phyloP scores from a whole-genome alignment of 1,284 basidiomycete species.

The Kalmanozyma brasiliensis region DNA sequence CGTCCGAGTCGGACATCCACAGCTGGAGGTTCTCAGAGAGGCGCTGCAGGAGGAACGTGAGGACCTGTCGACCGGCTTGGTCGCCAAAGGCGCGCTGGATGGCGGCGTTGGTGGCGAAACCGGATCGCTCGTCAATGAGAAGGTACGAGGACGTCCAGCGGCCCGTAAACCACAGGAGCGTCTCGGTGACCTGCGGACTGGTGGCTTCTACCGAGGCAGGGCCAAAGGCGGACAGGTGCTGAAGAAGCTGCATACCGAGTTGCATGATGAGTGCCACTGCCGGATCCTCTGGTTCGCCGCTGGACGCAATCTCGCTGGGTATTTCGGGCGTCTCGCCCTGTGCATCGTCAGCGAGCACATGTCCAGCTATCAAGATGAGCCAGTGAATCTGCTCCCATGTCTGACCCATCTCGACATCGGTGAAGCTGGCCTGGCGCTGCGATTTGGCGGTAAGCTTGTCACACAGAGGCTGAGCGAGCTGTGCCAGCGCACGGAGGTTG shows the following conservation, averaged over 20 bases:
- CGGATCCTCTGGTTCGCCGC: constrained; percentile 27
- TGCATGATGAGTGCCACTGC: constrained; percentile 47
- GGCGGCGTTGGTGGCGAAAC: constrained; percentile 34
- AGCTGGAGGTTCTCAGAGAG: constrained; percentile 54
- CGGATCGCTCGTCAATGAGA: constrained; percentile 31
- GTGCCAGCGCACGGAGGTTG: constrained; percentile 23
- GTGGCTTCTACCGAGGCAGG: constrained; percentile 35
- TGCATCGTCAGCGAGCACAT: constrained; percentile 55
- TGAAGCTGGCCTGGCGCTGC: constrained; percentile 17
- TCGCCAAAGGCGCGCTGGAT: constrained; percentile 46
- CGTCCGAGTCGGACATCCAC: constrained; percentile 61
- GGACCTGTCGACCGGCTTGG: constrained; percentile 48
- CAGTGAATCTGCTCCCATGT: constrained; percentile 64
- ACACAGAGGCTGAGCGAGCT: constrained; percentile 35
- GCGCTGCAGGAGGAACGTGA: constrained; percentile 54
- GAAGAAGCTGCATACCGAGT: constrained; percentile 49
- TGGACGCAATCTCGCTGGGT: constrained; percentile 40
- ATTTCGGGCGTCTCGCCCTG: constrained; percentile 52
- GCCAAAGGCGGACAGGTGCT: constrained; percentile 39
- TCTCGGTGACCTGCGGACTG: constrained; percentile 60
- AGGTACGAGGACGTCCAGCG: constrained; percentile 63
- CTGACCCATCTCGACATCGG: constrained; percentile 37
- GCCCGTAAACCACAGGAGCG: constrained; percentile 58
- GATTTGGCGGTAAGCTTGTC: constrained; percentile 42
- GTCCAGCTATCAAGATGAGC: constrained; percentile 56